Evolutionary conservation across 208 protist genomes (phyloP).

Genomic region (Wallacemonas rigidus): DNA sequence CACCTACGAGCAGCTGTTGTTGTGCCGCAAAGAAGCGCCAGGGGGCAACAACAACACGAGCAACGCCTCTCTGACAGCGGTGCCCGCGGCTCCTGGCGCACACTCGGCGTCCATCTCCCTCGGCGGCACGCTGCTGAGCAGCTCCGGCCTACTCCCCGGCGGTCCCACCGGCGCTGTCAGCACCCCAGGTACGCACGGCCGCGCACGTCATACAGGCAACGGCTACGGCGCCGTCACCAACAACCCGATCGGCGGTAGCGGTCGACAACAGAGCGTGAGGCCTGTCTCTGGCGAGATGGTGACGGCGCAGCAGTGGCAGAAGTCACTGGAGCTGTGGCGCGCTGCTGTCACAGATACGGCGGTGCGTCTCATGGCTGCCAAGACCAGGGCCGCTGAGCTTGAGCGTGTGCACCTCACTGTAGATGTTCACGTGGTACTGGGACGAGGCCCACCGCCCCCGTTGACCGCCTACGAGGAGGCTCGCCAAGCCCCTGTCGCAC

Average conservation of each 20-base stretch:
- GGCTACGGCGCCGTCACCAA: not conserved
- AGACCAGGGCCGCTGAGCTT: not conserved
- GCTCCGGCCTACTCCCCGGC: not conserved
- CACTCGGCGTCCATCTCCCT: constrained; percentile 6
- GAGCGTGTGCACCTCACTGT: constrained; percentile 7
- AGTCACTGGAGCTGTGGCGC: constrained; percentile 1
- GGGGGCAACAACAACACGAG: not conserved
- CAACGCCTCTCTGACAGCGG: not conserved
- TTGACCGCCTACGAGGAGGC: constrained; percentile 23
- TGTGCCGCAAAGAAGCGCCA: not conserved
- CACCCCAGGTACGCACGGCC: not conserved
- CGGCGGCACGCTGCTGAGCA: constrained; percentile 21
- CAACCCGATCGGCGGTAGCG: constrained; percentile 18
- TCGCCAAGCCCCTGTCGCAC: constrained; percentile 21
- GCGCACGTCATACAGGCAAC: not conserved
- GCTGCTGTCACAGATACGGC: not conserved
- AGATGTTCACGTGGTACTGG: constrained; percentile 43
- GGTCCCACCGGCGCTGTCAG: not conserved
- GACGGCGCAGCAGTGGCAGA: constrained; percentile 7
- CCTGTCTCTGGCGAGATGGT: not conserved
- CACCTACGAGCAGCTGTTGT: constrained; percentile 8
- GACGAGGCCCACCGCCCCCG: constrained; percentile 36
- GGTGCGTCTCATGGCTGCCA: constrained; percentile 9
- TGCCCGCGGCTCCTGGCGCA: not conserved
- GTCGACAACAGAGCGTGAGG: constrained; percentile 19